Evolutionary conservation across 306 rosid genomes (phyloP), one percentile per base, ranked within the genome.

Genomic region (Cucumis cinereus): DNA sequence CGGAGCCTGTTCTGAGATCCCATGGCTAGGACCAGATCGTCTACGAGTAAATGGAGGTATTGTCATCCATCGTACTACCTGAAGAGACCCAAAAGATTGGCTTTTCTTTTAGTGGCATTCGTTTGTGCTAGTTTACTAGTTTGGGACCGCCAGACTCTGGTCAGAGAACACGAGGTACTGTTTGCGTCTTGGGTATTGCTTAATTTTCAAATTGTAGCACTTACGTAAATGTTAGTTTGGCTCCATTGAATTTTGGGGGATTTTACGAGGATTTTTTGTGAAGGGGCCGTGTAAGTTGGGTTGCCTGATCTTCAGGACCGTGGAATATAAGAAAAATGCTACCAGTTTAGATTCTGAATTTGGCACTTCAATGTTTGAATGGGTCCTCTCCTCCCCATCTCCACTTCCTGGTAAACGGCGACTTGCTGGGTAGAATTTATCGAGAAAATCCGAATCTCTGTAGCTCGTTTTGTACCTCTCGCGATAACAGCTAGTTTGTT

Each of bases 61-160:
- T 94, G 91, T 28, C 73, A 94, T 55, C 97, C 97, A 3, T 80
- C 90, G 59, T 92, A 94, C 82, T 94, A 94, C 77, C 87, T 94
- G 26, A 92, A 90, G 90, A 84, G 99, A 16, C 99, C 99, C 17
- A 88, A 90, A 81, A 91, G 97, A 54, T 64, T 92, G 69, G 96
- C 99, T 76, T 63, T 94, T 84, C 93, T 94, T n/a, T 84, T 94
- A 89, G 85, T 94, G 17, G 86, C 83, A 16, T 94, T 92, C 38
- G 95, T 88, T 56, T 86, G 81, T n/a, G 87, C 69, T 47, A 73
- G 84, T 79, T 79, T 94, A 36, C 3, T 94, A 58, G 85, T 94
- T 8, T 94, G 99, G 99, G 99, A 94, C 74, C 99, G 97, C 59
- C 99, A 94, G 79, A 94, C 89, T 61, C 82, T 94, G 20, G 82